Percentiles rank a stretch among this genome's conserved stretches.
Conservation (phyloP, 1,284 basidiomycete genomes). For the Puccinia triticina region DNA sequence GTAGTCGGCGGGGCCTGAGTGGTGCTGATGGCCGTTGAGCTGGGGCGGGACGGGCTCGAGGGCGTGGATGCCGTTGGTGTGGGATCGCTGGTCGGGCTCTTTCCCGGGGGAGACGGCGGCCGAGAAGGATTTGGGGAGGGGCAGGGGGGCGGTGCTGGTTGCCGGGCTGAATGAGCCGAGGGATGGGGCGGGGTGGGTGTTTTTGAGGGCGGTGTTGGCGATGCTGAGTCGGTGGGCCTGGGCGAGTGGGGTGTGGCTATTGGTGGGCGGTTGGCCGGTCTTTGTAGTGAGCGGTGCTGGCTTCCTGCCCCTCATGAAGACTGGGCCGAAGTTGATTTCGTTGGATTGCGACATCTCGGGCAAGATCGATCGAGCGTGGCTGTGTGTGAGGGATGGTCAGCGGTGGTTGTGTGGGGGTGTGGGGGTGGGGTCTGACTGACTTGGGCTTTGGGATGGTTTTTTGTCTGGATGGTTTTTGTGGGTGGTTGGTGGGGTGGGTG, state of each 20-base stretch:
- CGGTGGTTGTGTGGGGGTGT: too few relatives aligned
- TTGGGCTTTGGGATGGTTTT: too few relatives aligned
- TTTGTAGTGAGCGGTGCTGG: conserved; percentile 18
- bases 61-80: background rate
- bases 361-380: background rate
- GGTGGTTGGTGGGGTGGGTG: too few relatives aligned
- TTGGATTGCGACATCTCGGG: conserved; percentile 37
- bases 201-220: background rate
- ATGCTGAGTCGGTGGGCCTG: background rate
- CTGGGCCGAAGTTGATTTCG: conserved; percentile 51
- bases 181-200: conserved; percentile 10
- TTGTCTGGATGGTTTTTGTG: too few relatives aligned
- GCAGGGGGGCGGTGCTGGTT: background rate
- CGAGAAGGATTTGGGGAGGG: conserved; percentile 47
- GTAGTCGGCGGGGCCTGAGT: conserved; percentile 23
- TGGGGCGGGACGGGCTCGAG: background rate
- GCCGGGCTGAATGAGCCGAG: conserved; percentile 32
- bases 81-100: conserved; percentile 15
- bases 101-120: conserved; percentile 44
- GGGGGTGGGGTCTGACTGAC: too few relatives aligned
- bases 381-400: too few relatives aligned
- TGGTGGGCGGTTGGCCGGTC: background rate
- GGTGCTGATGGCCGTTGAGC: conserved; percentile 3
- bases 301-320: conserved; percentile 49
- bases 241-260: background rate